Conservation (phyloP, 441 rosid species). For the Kokia cookei region DNA sequence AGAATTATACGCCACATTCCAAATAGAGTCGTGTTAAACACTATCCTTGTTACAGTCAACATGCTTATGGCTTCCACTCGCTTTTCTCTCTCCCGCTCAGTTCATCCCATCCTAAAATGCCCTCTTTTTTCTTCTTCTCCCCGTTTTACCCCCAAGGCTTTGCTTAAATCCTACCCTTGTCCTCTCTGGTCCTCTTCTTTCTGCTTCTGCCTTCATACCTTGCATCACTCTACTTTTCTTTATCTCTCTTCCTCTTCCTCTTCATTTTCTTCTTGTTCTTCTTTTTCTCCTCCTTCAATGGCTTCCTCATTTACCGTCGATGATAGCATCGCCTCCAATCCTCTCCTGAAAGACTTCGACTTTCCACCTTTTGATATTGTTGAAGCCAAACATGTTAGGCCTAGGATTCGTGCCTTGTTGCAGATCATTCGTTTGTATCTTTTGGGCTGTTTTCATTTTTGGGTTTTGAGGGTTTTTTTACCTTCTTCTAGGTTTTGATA, state of each 20-base stretch:
- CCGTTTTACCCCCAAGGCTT: slow-evolving; percentile 29
- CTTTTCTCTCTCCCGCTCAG: slow-evolving; percentile 40
- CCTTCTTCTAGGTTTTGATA: background rate
- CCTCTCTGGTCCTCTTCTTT: slow-evolving; percentile 78
- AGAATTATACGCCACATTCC: background rate
- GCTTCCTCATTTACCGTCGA: slow-evolving; percentile 20
- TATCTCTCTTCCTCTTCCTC: slow-evolving; percentile 18
- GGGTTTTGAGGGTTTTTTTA: background rate
- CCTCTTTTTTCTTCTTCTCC: slow-evolving; percentile 7
- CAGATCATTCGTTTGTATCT: slow-evolving; percentile 15
- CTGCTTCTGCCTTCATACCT: slow-evolving; percentile 50
- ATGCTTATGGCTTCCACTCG: slow-evolving; percentile 27
- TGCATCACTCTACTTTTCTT: slow-evolving; percentile 17
- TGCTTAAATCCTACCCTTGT: slow-evolving; percentile 40
- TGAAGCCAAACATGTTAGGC: slow-evolving; percentile 58
- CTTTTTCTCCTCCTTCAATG: slow-evolving; percentile 31
- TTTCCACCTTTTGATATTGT: slow-evolving; percentile 71
- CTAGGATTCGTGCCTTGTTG: slow-evolving; percentile 64
- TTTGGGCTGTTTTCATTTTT: background rate
- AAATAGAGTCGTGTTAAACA: background rate
- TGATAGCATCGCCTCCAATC: slow-evolving; percentile 33
- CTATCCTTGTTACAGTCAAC: slow-evolving; percentile 4
- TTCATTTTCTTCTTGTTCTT: slow-evolving; percentile 25
- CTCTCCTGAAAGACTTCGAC: slow-evolving; percentile 67
- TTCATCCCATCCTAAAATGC: slow-evolving; percentile 25